These are phyloP conservation scores for Ambispora gerdemannii DNA, from an alignment of 192 early-diverging fungal species.

Conservation along the genomic window DNA sequence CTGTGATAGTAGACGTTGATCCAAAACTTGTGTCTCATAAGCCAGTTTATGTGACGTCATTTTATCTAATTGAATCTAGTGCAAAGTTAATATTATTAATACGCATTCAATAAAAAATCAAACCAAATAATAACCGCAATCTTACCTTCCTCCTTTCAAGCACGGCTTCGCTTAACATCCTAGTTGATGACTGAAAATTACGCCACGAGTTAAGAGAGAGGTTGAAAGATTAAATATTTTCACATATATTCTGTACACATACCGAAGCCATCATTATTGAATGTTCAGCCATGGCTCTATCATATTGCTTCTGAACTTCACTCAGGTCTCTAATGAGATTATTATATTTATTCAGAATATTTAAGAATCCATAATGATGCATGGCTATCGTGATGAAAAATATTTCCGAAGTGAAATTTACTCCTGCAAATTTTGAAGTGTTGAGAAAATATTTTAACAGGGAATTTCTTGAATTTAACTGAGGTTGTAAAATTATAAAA, in stretches of 20 bases:
- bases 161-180: not conserved
- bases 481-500: not conserved
- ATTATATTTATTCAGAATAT: constrained; percentile 66
- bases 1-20: constrained; percentile 63
- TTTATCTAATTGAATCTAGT: constrained; percentile 61
- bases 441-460: too few relatives aligned
- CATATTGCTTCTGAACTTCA: constrained; percentile 68
- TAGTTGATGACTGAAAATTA: constrained; percentile 6
- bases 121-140: not conserved
- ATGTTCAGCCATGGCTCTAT: constrained; percentile 57
- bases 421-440: constrained; percentile 30
- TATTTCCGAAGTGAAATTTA: constrained; percentile 87
- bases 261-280: constrained; percentile 36
- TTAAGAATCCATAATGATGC: constrained; percentile 78
- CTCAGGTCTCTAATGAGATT: constrained; percentile 63
- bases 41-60: constrained; percentile 66
- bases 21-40: constrained; percentile 73
- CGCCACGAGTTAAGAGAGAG: not conserved
- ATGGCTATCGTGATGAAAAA: constrained; percentile 79
- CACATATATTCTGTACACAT: not conserved
- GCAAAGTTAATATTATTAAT: constrained; percentile 6
- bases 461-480: too few relatives aligned
- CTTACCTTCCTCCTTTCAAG: not conserved
- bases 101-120: not conserved
- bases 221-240: not conserved